phyloP scores from a whole-genome alignment of 495 filamentous ascomycete genomes.

The Lepidopterella palustris region DNA sequence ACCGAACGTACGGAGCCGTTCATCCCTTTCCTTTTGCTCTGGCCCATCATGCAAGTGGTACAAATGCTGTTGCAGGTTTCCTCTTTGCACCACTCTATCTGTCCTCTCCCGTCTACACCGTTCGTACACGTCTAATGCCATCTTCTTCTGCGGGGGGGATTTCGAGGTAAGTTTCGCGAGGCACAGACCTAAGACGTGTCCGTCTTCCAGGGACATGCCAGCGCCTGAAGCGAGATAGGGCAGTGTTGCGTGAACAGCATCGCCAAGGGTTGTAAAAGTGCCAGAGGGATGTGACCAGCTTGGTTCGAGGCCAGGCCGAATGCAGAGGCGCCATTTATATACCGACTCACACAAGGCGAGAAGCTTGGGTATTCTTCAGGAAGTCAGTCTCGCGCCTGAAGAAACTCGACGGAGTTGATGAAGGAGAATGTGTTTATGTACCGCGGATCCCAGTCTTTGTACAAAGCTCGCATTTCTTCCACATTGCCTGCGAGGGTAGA shows the following conservation, averaged over 20 bases:
- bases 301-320: slow-evolving; percentile 19
- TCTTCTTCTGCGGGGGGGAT: slow-evolving; percentile 32
- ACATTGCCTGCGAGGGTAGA: slow-evolving; percentile 52
- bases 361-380: slow-evolving; percentile 19
- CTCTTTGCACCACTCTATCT: slow-evolving; percentile 46
- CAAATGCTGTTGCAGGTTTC: slow-evolving; percentile 44
- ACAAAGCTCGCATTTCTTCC: slow-evolving; percentile 61
- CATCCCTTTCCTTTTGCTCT: slow-evolving; percentile 47
- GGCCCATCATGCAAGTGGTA: slow-evolving; percentile 51
- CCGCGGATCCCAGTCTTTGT: slow-evolving; percentile 48
- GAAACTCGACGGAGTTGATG: too few relatives aligned
- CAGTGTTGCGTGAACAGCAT: slow-evolving; percentile 29
- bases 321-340: slow-evolving; percentile 29
- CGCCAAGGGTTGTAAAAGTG: slow-evolving; percentile 25
- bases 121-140: slow-evolving; percentile 45
- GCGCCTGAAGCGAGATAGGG: slow-evolving; percentile 26
- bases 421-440: neutral
- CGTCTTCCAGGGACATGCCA: slow-evolving; percentile 26
- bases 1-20: slow-evolving; percentile 4
- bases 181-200: slow-evolving; percentile 28
- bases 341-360: slow-evolving; percentile 22
- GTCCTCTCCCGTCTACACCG: slow-evolving; percentile 46
- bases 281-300: slow-evolving; percentile 20
- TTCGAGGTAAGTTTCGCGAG: slow-evolving; percentile 38
- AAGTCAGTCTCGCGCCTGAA: neutral